A percentile compares a stretch with the other conserved stretches of the same genome.
Evolutionary conservation across 805 yeast species (phyloP).

Genomic region (Debaryomyces prosopidis): DNA sequence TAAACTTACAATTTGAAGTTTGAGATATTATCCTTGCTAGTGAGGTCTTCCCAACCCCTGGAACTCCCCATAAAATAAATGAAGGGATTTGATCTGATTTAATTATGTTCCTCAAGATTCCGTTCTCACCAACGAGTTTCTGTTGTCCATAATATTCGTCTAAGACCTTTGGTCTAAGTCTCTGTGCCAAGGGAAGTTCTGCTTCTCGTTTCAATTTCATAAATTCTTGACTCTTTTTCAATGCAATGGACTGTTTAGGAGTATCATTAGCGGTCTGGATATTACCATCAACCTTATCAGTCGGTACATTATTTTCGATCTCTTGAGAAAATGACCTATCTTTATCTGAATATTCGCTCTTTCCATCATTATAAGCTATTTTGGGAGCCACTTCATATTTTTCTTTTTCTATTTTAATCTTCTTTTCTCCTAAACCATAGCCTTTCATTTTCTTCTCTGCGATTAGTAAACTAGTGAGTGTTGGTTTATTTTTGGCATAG

Average conservation of each 20-base stretch:
- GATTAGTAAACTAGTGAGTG: constrained; percentile 33
- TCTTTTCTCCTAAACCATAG: constrained; percentile 10
- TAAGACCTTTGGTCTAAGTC: constrained; percentile 37
- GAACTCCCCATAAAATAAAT: constrained; percentile 44
- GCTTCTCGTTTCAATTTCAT: constrained; percentile 18
- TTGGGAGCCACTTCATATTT: not conserved
- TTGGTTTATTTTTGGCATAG: constrained; percentile 24
- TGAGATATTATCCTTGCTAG: constrained; percentile 41
- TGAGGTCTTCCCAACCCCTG: constrained; percentile 47
- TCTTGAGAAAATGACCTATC: constrained; percentile 1
- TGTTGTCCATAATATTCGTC: constrained; percentile 45
- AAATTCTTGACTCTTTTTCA: constrained; percentile 3
- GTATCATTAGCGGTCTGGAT: not conserved
- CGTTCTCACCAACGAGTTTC: constrained; percentile 37
- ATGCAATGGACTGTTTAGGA: not conserved
- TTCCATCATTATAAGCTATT: not conserved
- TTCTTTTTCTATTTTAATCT: constrained; percentile 1
- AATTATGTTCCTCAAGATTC: constrained; percentile 35
- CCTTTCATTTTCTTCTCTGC: constrained; percentile 31
- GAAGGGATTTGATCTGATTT: constrained; percentile 37
- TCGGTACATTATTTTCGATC: constrained; percentile 4
- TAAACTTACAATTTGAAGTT: constrained; percentile 29
- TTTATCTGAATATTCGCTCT: too few relatives aligned
- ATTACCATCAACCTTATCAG: not conserved
- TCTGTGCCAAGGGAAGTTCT: constrained; percentile 38